Percentiles rank a stretch among this genome's conserved stretches.
Evolutionary conservation across 1,139 yeast species (phyloP).

Genomic region (Torulaspora globosa): DNA sequence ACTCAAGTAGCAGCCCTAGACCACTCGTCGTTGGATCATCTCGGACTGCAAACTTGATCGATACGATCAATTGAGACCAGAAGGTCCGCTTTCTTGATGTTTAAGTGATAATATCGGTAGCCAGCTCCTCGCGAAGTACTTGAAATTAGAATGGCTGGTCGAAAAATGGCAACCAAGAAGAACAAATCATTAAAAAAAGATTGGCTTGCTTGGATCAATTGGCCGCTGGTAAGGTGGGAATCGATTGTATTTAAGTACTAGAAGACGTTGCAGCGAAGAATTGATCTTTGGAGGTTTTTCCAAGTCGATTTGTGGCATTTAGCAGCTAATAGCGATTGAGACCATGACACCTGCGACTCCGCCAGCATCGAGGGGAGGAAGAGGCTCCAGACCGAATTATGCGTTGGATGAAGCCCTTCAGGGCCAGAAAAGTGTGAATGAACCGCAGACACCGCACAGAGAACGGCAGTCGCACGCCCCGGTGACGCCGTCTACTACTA

Average conservation of each 20-base stretch:
- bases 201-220: not conserved
- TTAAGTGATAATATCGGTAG: not conserved
- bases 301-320: not conserved
- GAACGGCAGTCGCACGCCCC: constrained; percentile 18
- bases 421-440: not conserved
- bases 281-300: not conserved
- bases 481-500: constrained; percentile 32
- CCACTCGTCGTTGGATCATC: no score
- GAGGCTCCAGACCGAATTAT: constrained; percentile 4
- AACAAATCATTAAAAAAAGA: constrained; percentile 2
- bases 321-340: not conserved
- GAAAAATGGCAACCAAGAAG: constrained; percentile 3
- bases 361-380: constrained; percentile 30
- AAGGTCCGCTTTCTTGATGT: not conserved
- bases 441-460: constrained; percentile 22
- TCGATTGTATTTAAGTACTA: constrained; percentile 1
- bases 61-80: not conserved
- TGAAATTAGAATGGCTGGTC: constrained; percentile 14
- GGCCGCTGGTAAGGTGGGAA: not conserved
- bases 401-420: constrained; percentile 7
- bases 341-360: constrained; percentile 33
- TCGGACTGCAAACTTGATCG: not conserved
- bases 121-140: not conserved
- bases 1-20: no score
- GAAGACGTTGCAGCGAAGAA: not conserved